Evolutionary conservation across 2,329 filamentous ascomycete genomes (phyloP).

Genomic region (Xylariaceae sp.): DNA sequence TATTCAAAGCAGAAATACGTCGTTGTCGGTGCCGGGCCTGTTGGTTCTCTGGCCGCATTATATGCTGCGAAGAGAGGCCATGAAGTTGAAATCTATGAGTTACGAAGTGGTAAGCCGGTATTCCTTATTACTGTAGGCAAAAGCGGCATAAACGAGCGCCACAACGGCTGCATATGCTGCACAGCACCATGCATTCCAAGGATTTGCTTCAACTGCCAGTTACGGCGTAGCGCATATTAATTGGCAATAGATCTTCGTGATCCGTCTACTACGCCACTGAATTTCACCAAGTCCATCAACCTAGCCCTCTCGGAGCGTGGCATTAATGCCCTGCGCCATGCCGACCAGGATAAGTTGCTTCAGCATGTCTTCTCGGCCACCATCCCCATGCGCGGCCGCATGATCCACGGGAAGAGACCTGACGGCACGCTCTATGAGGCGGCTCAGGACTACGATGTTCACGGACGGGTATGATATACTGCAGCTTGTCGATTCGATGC

Average conservation of each 20-base stretch:
- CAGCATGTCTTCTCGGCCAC: constrained; percentile 76
- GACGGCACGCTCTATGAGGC: constrained; percentile 74
- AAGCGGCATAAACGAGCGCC: no score
- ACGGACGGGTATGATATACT: constrained; percentile 71
- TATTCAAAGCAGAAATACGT: constrained; percentile 67
- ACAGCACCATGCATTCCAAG: not conserved
- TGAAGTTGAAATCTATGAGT: constrained; percentile 91
- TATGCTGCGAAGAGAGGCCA: constrained; percentile 90
- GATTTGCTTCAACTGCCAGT: not conserved
- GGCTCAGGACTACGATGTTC: constrained; percentile 87
- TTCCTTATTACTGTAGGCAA: no score
- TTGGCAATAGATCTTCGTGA: constrained; percentile 76
- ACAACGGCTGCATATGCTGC: constrained; percentile 8
- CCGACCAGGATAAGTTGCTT: constrained; percentile 70
- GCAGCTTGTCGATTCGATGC: not conserved
- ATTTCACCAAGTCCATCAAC: constrained; percentile 99
- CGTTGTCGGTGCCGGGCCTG: constrained; percentile 89
- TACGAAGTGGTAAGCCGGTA: constrained; percentile 76
- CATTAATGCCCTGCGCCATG: constrained; percentile 81
- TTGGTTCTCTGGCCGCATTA: constrained; percentile 87
- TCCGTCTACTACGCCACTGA: constrained; percentile 80
- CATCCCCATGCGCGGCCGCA: constrained; percentile 92
- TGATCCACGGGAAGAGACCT: constrained; percentile 81
- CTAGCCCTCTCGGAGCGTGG: constrained; percentile 92
- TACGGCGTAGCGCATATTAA: constrained; percentile 5